phyloP scores from a whole-genome alignment of 306 rosid species.

The Casuarina glauca region DNA sequence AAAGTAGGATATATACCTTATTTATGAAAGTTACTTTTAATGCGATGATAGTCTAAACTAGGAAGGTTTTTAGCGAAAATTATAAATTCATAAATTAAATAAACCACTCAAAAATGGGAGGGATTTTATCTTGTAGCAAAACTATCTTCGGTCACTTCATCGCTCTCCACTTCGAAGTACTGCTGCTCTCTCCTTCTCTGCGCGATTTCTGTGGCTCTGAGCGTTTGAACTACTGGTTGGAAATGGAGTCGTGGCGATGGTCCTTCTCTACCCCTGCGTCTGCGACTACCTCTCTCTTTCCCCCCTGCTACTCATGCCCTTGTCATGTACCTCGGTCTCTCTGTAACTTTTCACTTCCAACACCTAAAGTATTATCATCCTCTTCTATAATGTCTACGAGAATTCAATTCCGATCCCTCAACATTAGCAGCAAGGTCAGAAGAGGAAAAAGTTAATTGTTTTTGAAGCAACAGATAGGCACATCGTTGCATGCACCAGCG shows the following conservation, averaged over 20 bases:
- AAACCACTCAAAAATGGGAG: too few relatives aligned
- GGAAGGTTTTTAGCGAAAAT: too few relatives aligned
- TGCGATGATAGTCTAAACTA: too few relatives aligned
- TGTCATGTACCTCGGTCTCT: slow-evolving; percentile 1
- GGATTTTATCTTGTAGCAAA: too few relatives aligned
- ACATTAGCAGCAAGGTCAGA: neutral
- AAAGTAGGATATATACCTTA: too few relatives aligned
- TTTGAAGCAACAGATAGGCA: neutral
- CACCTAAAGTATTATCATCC: slow-evolving; percentile 3
- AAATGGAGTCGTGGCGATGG: slow-evolving; percentile 21
- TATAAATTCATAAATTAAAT: too few relatives aligned
- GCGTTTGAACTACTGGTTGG: slow-evolving; percentile 1
- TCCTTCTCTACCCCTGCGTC: slow-evolving; percentile 25
- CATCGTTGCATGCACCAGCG: slow-evolving; percentile 28
- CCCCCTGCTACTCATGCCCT: slow-evolving; percentile 11
- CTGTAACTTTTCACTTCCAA: slow-evolving; percentile 13
- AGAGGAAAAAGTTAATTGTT: neutral
- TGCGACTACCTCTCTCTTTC: slow-evolving; percentile 7
- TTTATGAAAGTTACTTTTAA: too few relatives aligned
- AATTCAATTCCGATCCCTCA: slow-evolving; percentile 17
- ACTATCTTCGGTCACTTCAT: too few relatives aligned
- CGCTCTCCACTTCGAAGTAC: too few relatives aligned
- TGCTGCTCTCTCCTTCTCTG: neutral
- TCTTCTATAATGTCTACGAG: slow-evolving; percentile 22
- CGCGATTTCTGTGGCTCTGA: neutral